Percentiles rank a stretch among this genome's conserved stretches.
These are phyloP conservation scores for Phialemonium atrogriseum DNA, from an alignment of 2,329 filamentous ascomycete genomes.

Conservation along the genomic window DNA sequence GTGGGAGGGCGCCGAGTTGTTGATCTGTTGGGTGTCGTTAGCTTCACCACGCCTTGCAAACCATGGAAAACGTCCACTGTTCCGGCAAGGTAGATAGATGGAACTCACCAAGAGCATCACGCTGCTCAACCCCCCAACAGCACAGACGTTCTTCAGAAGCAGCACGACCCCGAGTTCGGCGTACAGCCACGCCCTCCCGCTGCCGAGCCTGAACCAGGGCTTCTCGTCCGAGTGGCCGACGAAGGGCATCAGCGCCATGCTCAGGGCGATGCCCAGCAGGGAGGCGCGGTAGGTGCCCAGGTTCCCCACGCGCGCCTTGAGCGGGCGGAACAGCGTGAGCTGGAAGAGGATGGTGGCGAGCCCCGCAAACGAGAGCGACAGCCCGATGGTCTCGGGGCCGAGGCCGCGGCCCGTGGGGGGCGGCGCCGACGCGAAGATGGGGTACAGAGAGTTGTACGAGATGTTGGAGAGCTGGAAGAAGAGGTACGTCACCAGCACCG, in stretches of 20 bases:
- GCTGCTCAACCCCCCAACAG: conserved; percentile 83
- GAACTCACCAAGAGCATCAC: conserved; percentile 71
- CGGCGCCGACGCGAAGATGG: conserved; percentile 75
- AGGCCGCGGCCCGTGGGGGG: conserved; percentile 71
- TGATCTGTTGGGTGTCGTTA: conserved; percentile 53
- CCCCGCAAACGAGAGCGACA: conserved; percentile 78
- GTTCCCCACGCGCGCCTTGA: conserved; percentile 77
- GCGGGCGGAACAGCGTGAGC: conserved; percentile 69
- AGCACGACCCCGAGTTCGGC: conserved; percentile 72
- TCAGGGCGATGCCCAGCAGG: conserved; percentile 69
- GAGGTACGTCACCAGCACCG: conserved; percentile 77
- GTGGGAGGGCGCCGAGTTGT: conserved; percentile 82
- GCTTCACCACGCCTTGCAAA: too few species aligned
- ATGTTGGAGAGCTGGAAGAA: conserved; percentile 93
- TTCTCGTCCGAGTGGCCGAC: conserved; percentile 65
- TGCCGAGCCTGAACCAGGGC: conserved; percentile 47
- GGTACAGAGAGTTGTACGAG: conserved; percentile 90
- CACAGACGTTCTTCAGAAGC: conserved; percentile 81
- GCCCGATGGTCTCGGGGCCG: conserved; percentile 70
- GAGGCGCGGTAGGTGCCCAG: conserved; percentile 74
- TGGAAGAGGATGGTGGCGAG: conserved; percentile 85
- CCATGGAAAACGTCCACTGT: too few species aligned
- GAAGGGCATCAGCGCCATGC: conserved; percentile 84
- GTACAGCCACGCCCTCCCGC: conserved; percentile 65
- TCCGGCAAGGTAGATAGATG: too few species aligned